Conservation (phyloP, 208 protist genomes). For the Acanthamoeba royreba region DNA sequence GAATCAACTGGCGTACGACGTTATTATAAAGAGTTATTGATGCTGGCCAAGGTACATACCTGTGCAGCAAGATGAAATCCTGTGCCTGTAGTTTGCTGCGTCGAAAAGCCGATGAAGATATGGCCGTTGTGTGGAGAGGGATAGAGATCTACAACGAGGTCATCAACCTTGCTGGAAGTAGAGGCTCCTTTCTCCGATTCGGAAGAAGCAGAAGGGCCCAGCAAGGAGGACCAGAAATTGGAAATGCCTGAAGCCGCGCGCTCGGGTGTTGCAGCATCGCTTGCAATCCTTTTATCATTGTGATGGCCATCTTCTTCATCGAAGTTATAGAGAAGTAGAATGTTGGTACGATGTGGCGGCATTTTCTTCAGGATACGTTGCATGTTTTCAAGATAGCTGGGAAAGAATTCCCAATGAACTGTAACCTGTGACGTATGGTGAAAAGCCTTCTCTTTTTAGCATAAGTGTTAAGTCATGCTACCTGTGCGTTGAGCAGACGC, state of each 20-base stretch:
- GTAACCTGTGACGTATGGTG: not conserved
- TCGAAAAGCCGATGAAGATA: constrained; percentile 34
- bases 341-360: not conserved
- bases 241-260: too few relatives aligned
- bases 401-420: not conserved
- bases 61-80: not conserved
- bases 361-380: not conserved
- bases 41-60: not conserved
- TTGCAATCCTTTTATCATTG: not conserved
- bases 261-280: too few relatives aligned
- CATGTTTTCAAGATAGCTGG: not conserved
- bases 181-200: too few relatives aligned
- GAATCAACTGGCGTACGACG: not conserved
- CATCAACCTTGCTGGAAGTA: not conserved
- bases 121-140: not conserved
- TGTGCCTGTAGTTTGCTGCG: not conserved
- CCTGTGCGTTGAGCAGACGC: not conserved
- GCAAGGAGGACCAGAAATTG: too few relatives aligned
- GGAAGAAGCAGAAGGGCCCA: too few relatives aligned
- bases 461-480: not conserved
- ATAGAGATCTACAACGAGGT: not conserved
- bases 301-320: not conserved
- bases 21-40: not conserved
- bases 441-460: not conserved
- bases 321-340: constrained; percentile 8